Evolutionary conservation across 805 yeast genomes (phyloP), one percentile per base, ranked within the genome.

Genomic region (Monosporozyma siamensis): DNA sequence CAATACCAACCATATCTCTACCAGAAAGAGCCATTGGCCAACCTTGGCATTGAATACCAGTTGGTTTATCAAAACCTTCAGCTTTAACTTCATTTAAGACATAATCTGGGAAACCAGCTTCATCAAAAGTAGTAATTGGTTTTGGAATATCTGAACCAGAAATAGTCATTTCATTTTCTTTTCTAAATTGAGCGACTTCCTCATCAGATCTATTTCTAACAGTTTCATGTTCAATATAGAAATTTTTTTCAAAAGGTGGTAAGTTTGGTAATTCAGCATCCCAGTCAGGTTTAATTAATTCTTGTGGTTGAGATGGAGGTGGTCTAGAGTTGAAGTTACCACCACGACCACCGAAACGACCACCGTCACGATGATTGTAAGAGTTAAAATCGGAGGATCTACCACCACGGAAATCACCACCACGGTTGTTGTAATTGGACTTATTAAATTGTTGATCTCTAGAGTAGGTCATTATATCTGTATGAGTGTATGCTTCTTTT

Each of bases 21-120:
- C 98, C 98, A 56, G 90, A 80, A 46, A 89, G 74, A 60, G 98
- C 98, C 98, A 92, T 92, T 50, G 98, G 98, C 98, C 98, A 92
- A 72, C 98, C 98, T 73, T 92, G 98, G 68, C 96, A 87, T 72
- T 92, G 98, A 61, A 92, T 92, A 52, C 87, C 88, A 44, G 98
- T 92, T 57, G 98, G 98, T 51, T 71, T 77, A 44, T 81, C 92
- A 71, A 92, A 92, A 48, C 97, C 97, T 68, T 85, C 88, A 46
- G 80, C 80, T 68, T 83, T 77, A 55, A 92, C 89, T 73, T 90
- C 96, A 46, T 68, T 71, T 61, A 92, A 74, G 36, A 90, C 97
- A 64, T 90, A 89, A 55, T 79, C 84, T 52, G 98, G 98, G 77
- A 92, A 90, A 38, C 97, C 97, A 61, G 96, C 96, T 72, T 92